phyloP scores from a whole-genome alignment of 2,329 filamentous ascomycete genomes.

The Penicillium palitans region DNA sequence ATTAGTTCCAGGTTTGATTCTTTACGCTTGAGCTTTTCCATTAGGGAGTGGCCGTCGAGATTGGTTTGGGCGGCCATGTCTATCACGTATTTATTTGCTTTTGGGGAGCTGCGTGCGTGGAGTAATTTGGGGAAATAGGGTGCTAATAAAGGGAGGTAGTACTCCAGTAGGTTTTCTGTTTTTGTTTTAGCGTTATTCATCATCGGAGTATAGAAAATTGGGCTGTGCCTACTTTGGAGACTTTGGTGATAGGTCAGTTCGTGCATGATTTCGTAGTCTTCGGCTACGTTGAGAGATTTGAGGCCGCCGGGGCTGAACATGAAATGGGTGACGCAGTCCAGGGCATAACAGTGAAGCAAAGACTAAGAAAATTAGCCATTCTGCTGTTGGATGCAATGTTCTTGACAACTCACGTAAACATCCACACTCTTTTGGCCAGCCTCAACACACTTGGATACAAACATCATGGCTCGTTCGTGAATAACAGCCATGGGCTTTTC shows the following conservation, averaged over 20 bases:
- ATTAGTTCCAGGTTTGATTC: slow-evolving; percentile 50
- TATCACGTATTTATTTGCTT: slow-evolving; percentile 61
- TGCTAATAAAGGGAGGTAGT: slow-evolving; percentile 58
- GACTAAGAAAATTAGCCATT: slow-evolving; percentile 18
- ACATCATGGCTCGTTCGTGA: slow-evolving; percentile 56
- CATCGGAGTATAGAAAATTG: neutral
- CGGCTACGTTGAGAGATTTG: slow-evolving; percentile 55
- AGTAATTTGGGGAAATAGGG: slow-evolving; percentile 50
- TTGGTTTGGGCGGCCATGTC: slow-evolving; percentile 50
- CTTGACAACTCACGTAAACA: slow-evolving; percentile 55
- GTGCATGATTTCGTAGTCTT: slow-evolving; percentile 67
- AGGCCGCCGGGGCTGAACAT: slow-evolving; percentile 68
- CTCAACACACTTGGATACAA: slow-evolving; percentile 54
- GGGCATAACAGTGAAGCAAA: slow-evolving; percentile 65
- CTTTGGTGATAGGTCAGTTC: slow-evolving; percentile 68
- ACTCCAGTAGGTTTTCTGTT: slow-evolving; percentile 59
- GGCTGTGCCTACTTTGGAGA: slow-evolving; percentile 57
- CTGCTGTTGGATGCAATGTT: neutral
- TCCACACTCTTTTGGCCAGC: slow-evolving; percentile 53
- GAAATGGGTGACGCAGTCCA: slow-evolving; percentile 68
- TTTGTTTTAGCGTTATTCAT: neutral
- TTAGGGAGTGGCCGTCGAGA: slow-evolving; percentile 57
- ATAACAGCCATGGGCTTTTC: slow-evolving; percentile 58
- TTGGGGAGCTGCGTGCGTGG: slow-evolving; percentile 58
- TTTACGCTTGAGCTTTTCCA: slow-evolving; percentile 60